Percentiles rank a stretch among this genome's conserved stretches.
These are phyloP conservation scores for Mortierella sp. DNA, from an alignment of 371 early-diverging fungal species.

Conservation along the genomic window DNA sequence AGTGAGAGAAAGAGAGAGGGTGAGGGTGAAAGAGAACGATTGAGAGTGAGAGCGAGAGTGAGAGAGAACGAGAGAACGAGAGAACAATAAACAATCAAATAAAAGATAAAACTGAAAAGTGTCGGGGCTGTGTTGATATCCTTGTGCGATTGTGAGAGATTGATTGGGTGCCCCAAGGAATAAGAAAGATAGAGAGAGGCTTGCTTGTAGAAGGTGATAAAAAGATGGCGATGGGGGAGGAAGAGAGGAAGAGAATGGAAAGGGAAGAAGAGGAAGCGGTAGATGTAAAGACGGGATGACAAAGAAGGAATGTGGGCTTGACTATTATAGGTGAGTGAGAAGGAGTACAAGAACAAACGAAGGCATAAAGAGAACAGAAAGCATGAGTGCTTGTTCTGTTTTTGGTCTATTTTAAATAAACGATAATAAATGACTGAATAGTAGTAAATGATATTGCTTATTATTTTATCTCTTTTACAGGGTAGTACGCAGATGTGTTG, in stretches of 20 bases:
- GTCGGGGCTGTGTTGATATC: neutral
- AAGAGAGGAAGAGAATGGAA: neutral
- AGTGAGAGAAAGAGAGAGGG: neutral
- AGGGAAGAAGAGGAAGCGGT: neutral
- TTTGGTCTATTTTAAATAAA: neutral
- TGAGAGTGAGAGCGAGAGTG: neutral
- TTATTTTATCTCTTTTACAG: no score
- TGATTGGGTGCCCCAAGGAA: neutral
- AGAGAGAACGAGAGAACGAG: neutral
- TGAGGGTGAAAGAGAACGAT: neutral
- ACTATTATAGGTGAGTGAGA: constrained; percentile 2
- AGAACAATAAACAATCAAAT: no score
- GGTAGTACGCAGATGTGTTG: neutral
- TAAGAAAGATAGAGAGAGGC: neutral
- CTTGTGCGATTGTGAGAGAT: no score
- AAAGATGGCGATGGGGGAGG: neutral
- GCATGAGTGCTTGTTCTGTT: neutral
- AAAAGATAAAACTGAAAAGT: neutral
- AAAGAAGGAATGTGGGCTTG: constrained; percentile 15
- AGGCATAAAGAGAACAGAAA: constrained; percentile 9
- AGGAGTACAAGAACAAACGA: constrained; percentile 5
- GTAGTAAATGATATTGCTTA: neutral
- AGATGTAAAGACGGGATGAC: constrained; percentile 5
- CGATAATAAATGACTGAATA: no score
- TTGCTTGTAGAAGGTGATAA: constrained; percentile 1